Percentiles rank a stretch among this genome's conserved stretches.
These are phyloP conservation scores for Beauveria sp. DNA, from an alignment of 2,329 filamentous ascomycete genomes.

Conservation along the genomic window DNA sequence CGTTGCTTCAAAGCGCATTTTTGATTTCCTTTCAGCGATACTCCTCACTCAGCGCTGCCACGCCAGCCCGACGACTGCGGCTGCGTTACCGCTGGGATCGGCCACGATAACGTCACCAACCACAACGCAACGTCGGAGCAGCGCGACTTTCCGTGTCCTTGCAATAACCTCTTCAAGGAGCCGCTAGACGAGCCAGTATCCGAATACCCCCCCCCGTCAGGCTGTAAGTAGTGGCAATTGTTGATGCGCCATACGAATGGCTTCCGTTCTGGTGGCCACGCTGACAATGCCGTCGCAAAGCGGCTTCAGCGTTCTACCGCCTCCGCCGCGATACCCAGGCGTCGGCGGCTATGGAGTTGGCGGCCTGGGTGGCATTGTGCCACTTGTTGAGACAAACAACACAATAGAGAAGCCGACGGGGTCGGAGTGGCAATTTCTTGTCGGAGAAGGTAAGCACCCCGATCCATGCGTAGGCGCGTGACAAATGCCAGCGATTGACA, in stretches of 20 bases:
- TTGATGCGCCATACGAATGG: neutral
- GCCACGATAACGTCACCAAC: neutral
- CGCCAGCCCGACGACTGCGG: neutral
- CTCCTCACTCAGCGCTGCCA: neutral
- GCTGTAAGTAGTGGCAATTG: conserved; percentile 1
- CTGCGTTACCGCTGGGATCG: neutral
- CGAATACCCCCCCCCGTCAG: neutral
- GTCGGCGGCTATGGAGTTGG: conserved; percentile 63
- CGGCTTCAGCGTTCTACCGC: conserved; percentile 65
- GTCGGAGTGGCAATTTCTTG: conserved; percentile 80
- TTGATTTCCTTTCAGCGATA: neutral
- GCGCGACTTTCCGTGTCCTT: conserved; percentile 1
- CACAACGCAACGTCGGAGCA: neutral
- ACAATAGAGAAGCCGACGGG: conserved; percentile 71
- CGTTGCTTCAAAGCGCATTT: neutral
- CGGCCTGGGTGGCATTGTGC: conserved; percentile 58
- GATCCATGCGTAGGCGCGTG: neutral
- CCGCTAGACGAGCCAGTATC: neutral
- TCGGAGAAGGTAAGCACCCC: conserved; percentile 68
- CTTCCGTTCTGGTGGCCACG: neutral
- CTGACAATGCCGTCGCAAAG: conserved; percentile 10
- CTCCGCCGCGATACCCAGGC: conserved; percentile 75
- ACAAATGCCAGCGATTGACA: neutral
- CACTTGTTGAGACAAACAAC: conserved; percentile 92
- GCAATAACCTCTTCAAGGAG: neutral